Conservation (phyloP, 306 rosid species). For the Cucurbita ficifolia region DNA sequence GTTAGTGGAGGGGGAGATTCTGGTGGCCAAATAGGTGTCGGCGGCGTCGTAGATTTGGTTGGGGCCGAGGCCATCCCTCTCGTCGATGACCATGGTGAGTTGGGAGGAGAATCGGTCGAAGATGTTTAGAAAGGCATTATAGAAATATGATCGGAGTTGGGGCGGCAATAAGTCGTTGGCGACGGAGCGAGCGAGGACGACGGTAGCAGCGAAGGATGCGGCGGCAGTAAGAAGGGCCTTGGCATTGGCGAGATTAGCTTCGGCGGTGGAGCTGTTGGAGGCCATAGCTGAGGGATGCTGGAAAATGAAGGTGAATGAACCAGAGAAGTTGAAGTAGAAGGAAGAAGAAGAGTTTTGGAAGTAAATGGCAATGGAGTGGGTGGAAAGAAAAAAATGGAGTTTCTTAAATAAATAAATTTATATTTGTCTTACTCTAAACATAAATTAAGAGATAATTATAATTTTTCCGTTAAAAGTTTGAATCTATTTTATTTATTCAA, state of each 20-base stretch:
- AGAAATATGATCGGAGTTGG: slow-evolving; percentile 21
- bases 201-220: slow-evolving; percentile 48
- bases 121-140: slow-evolving; percentile 8
- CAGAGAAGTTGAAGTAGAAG: background rate
- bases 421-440: too few relatives aligned
- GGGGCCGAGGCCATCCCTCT: slow-evolving; percentile 41
- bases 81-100: slow-evolving; percentile 47
- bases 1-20: slow-evolving; percentile 28
- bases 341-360: background rate
- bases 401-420: too few relatives aligned
- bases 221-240: slow-evolving; percentile 36
- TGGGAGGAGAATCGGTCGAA: slow-evolving; percentile 30
- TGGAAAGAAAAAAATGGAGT: background rate
- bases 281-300: slow-evolving; percentile 12
- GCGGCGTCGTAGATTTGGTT: slow-evolving; percentile 58
- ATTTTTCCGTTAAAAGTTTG: too few relatives aligned
- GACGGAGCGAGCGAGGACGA: slow-evolving; percentile 35
- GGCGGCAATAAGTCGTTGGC: slow-evolving; percentile 38
- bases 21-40: slow-evolving; percentile 35
- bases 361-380: background rate
- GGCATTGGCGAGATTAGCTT: slow-evolving; percentile 30
- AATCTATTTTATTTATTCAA: too few relatives aligned
- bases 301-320: background rate
- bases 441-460: too few relatives aligned
- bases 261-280: slow-evolving; percentile 10